Evolutionary conservation across 345 rosid species (phyloP).

Genomic region (Brassica rapa): DNA sequence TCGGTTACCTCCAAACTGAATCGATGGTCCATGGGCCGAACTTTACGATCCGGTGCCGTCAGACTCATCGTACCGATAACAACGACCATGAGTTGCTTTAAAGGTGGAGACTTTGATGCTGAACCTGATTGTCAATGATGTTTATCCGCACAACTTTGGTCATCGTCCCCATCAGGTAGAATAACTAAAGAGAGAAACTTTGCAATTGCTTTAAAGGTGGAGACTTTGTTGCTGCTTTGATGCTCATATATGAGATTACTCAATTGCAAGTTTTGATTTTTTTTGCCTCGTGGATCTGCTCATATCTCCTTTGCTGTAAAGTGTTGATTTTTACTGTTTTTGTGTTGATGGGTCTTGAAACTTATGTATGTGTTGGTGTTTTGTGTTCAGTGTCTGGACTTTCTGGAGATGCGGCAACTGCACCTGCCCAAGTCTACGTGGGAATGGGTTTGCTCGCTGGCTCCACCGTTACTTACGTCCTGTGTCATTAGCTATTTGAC

Average conservation of each 20-base stretch:
- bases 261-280: no score
- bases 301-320: neutral
- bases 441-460: constrained; percentile 95
- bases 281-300: no score
- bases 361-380: neutral
- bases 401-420: constrained; percentile 63
- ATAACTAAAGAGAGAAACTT: no score
- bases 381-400: constrained; percentile 73
- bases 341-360: neutral
- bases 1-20: constrained; percentile 63
- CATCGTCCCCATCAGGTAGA: no score
- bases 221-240: no score
- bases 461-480: constrained; percentile 54
- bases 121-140: no score
- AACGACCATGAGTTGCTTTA: neutral
- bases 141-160: no score
- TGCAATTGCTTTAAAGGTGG: no score
- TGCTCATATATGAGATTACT: no score
- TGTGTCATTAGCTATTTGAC: no score
- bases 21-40: constrained; percentile 83
- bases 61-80: constrained; percentile 20
- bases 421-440: constrained; percentile 87
- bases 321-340: neutral
- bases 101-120: no score
- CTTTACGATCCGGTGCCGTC: constrained; percentile 68